These are phyloP conservation scores for Colletotrichum brevisporum DNA, from an alignment of 2,329 filamentous ascomycete species.

Conservation along the genomic window DNA sequence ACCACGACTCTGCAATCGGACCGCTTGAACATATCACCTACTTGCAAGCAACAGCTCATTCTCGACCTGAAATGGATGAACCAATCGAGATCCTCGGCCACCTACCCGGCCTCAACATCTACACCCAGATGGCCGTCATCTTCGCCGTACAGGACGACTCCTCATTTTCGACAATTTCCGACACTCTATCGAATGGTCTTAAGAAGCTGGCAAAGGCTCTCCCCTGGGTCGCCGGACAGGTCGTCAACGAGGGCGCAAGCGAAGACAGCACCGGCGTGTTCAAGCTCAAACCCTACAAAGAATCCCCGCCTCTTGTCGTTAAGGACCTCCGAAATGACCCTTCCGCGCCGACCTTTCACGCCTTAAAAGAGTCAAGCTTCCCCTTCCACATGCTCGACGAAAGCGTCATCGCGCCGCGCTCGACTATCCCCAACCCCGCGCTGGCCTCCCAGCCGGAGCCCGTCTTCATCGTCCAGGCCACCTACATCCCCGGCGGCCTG, in stretches of 20 bases:
- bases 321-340: constrained; percentile 58
- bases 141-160: constrained; percentile 50
- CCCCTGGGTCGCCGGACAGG: constrained; percentile 63
- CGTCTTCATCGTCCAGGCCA: constrained; percentile 34
- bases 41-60: not conserved
- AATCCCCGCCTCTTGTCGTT: constrained; percentile 53
- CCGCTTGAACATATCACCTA: not conserved
- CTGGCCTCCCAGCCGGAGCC: constrained; percentile 5
- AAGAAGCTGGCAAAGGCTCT: constrained; percentile 55
- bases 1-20: not conserved
- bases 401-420: constrained; percentile 50
- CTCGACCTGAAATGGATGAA: constrained; percentile 8
- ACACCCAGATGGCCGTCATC: constrained; percentile 61
- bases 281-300: constrained; percentile 54
- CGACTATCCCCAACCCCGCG: constrained; percentile 23
- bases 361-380: constrained; percentile 54
- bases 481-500: constrained; percentile 58
- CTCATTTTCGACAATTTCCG: constrained; percentile 45
- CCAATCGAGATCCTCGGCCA: constrained; percentile 59
- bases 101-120: constrained; percentile 56
- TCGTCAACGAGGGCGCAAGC: constrained; percentile 51
- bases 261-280: constrained; percentile 50
- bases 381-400: constrained; percentile 66
- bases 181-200: constrained; percentile 53
- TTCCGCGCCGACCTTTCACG: constrained; percentile 54